Percentiles rank a stretch among this genome's conserved stretches.
phyloP scores from a whole-genome alignment of 768 basidiomycete genomes.

The Lepiota brunneoincarnata region DNA sequence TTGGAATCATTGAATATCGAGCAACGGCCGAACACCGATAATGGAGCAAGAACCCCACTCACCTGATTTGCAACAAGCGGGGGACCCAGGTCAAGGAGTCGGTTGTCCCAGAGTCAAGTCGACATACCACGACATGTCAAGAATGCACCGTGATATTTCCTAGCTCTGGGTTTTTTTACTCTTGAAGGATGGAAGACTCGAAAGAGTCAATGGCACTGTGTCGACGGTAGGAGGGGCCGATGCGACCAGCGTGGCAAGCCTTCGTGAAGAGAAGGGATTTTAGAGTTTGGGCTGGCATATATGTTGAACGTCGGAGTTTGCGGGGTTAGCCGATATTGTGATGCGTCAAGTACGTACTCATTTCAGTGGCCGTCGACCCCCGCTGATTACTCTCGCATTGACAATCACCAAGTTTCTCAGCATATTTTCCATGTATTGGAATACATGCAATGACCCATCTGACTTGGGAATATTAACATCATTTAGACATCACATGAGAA shows the following conservation, averaged over 20 bases:
- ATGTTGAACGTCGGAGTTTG: constrained; percentile 16
- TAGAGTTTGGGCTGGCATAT: constrained; percentile 14
- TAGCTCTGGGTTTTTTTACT: constrained; percentile 43
- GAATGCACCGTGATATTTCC: constrained; percentile 44
- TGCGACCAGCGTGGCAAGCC: constrained; percentile 49
- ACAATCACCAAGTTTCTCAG: no score
- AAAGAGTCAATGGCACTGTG: constrained; percentile 46
- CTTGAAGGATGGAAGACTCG: constrained; percentile 38
- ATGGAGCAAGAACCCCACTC: constrained; percentile 17
- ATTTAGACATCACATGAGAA: background rate
- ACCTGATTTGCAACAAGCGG: constrained; percentile 15
- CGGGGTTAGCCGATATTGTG: background rate
- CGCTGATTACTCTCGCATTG: no score
- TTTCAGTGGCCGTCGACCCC: no score
- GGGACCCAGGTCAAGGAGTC: constrained; percentile 5
- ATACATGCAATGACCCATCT: background rate
- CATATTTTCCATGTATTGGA: no score
- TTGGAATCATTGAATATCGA: constrained; percentile 37
- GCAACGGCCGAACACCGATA: constrained; percentile 7
- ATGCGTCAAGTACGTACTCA: no score
- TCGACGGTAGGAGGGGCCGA: constrained; percentile 37
- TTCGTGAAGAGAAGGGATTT: constrained; percentile 25
- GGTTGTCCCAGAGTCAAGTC: constrained; percentile 42
- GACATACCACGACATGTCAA: constrained; percentile 41
- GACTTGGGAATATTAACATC: background rate